Percentiles rank a stretch among this genome's conserved stretches.
phyloP scores from a whole-genome alignment of 2,329 filamentous ascomycete genomes.

The Exophiala viscosa region DNA sequence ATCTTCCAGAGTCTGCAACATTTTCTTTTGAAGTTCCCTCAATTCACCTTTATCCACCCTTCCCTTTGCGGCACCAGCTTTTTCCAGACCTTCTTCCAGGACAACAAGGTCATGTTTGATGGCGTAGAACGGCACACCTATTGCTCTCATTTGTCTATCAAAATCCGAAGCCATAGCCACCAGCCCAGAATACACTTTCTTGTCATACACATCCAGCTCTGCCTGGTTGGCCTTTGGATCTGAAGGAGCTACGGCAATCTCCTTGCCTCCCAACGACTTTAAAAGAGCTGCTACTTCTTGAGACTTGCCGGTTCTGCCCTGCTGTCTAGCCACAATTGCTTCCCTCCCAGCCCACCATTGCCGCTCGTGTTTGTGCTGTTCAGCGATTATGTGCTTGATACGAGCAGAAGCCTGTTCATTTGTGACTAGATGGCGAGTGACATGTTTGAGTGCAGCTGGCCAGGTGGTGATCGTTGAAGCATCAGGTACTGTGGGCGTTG shows the following conservation, averaged over 20 bases:
- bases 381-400: constrained; percentile 57
- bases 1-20: constrained; percentile 51
- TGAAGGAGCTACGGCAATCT: constrained; percentile 6
- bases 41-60: constrained; percentile 42
- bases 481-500: constrained; percentile 31
- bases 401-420: constrained; percentile 44
- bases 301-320: constrained; percentile 50
- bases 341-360: constrained; percentile 57
- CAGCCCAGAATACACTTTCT: constrained; percentile 60
- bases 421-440: constrained; percentile 48
- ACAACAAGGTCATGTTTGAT: constrained; percentile 45
- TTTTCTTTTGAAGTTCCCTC: constrained; percentile 43
- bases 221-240: constrained; percentile 42
- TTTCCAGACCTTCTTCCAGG: constrained; percentile 25
- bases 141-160: constrained; percentile 50
- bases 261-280: constrained; percentile 32
- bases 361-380: constrained; percentile 60
- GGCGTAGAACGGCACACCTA: constrained; percentile 62
- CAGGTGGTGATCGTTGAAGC: constrained; percentile 50
- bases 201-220: constrained; percentile 58
- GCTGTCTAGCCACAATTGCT: constrained; percentile 51
- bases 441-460: constrained; percentile 49
- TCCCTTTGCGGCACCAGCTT: constrained; percentile 21
- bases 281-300: constrained; percentile 53
- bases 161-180: constrained; percentile 59